These are phyloP conservation scores for Microbotryum lychnidis-dioicae DNA, from an alignment of 1,284 basidiomycete genomes.

Conservation along the genomic window DNA sequence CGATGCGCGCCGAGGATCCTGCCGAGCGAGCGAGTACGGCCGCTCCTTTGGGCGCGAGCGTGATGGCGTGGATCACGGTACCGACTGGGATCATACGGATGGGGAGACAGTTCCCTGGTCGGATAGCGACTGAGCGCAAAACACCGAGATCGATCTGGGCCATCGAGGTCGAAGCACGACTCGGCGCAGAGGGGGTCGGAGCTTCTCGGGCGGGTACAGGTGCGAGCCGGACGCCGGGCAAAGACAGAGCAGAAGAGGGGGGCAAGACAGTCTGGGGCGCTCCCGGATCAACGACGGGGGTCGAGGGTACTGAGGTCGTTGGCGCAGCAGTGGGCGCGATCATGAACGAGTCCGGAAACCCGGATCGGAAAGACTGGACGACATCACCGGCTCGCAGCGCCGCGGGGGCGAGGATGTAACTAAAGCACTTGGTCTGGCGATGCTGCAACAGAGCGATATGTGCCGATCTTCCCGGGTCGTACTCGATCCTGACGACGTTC, in stretches of 20 bases:
- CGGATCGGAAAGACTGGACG: constrained; percentile 77
- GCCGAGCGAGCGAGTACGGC: constrained; percentile 82
- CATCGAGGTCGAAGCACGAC: constrained; percentile 19
- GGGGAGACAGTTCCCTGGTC: constrained; percentile 88
- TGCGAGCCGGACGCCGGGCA: not conserved
- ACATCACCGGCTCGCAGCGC: constrained; percentile 79
- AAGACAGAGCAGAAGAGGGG: constrained; percentile 1
- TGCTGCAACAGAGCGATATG: constrained; percentile 83
- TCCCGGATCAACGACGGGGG: constrained; percentile 14
- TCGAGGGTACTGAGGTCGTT: constrained; percentile 6
- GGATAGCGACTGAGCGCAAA: constrained; percentile 73
- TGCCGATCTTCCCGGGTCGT: constrained; percentile 86
- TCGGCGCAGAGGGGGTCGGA: constrained; percentile 32
- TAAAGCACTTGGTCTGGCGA: constrained; percentile 40
- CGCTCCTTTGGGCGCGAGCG: constrained; percentile 65
- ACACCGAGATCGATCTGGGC: constrained; percentile 65
- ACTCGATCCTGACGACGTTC: constrained; percentile 88
- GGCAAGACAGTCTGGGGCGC: constrained; percentile 12
- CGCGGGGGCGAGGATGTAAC: constrained; percentile 87
- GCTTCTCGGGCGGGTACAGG: constrained; percentile 3
- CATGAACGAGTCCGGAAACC: constrained; percentile 58
- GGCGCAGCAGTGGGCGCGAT: constrained; percentile 6
- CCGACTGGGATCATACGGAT: constrained; percentile 85
- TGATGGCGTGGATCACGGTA: constrained; percentile 79
- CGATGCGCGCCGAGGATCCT: constrained; percentile 74